A percentile compares a stretch with the other conserved stretches of the same genome.
Evolutionary conservation across 1,284 basidiomycete species (phyloP).

Genomic region (Rhodofomes roseus): DNA sequence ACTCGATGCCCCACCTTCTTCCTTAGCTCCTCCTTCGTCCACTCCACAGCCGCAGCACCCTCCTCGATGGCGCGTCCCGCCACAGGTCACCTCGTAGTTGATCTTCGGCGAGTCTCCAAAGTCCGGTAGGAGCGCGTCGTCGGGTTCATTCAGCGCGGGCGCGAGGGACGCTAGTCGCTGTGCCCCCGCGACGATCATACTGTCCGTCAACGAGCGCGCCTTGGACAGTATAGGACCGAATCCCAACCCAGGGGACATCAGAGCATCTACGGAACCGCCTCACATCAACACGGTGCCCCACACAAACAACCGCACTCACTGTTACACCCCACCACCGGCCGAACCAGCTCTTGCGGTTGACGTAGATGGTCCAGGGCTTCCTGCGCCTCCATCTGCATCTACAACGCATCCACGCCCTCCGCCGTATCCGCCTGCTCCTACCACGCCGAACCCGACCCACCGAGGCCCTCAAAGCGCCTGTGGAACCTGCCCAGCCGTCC

Average conservation of each 20-base stretch:
- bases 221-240: constrained; percentile 67
- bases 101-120: constrained; percentile 65
- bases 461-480: too few species aligned
- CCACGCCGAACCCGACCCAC: too few species aligned
- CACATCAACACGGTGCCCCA: too few species aligned
- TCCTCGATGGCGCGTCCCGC: constrained; percentile 73
- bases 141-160: constrained; percentile 66
- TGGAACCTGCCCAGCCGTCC: too few species aligned
- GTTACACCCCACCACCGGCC: constrained; percentile 76
- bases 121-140: constrained; percentile 68
- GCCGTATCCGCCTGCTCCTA: too few species aligned
- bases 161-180: constrained; percentile 69
- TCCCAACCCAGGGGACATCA: constrained; percentile 79
- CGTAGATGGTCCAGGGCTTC: too few species aligned
- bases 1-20: constrained; percentile 45
- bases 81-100: constrained; percentile 81
- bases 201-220: constrained; percentile 62
- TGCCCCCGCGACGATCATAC: constrained; percentile 78
- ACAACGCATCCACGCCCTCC: too few species aligned
- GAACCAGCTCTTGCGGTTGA: too few species aligned
- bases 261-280: constrained; percentile 48
- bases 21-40: constrained; percentile 51
- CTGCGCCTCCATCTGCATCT: too few species aligned
- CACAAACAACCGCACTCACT: constrained; percentile 35
- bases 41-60: constrained; percentile 53